These are phyloP conservation scores for Aspergillus ochraceus DNA, from an alignment of 2,329 filamentous ascomycete genomes.

Conservation along the genomic window DNA sequence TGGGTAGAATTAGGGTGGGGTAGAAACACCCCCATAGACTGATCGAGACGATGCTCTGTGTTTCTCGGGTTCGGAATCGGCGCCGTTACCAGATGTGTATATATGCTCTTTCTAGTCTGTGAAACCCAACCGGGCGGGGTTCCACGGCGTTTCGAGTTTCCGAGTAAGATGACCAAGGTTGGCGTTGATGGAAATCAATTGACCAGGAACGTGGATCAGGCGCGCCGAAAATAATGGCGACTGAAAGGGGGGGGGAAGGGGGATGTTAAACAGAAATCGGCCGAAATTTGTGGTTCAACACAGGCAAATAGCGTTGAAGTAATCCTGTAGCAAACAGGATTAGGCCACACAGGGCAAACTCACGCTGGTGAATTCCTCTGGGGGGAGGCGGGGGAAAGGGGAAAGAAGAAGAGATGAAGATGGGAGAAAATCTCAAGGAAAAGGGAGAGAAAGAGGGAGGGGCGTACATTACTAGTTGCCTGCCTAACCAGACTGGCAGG, in stretches of 20 bases:
- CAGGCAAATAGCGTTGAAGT: too few relatives aligned
- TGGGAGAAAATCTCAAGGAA: neutral
- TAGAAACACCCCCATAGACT: neutral
- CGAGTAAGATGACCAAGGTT: too few relatives aligned
- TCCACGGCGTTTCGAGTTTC: neutral
- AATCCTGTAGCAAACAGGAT: too few relatives aligned
- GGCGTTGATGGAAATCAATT: too few relatives aligned
- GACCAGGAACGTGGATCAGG: neutral
- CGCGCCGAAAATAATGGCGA: neutral
- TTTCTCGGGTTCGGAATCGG: neutral
- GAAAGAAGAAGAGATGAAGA: neutral
- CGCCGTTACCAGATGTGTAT: neutral
- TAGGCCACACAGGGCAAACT: too few relatives aligned
- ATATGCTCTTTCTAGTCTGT: neutral
- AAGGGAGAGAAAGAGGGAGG: slow-evolving; percentile 3
- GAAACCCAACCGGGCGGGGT: neutral
- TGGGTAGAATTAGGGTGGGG: neutral
- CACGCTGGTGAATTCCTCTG: too few relatives aligned
- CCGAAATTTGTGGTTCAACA: too few relatives aligned
- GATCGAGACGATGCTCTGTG: neutral
- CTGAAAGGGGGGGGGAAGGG: too few relatives aligned
- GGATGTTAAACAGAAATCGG: too few relatives aligned
- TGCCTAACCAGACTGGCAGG: slow-evolving; percentile 9
- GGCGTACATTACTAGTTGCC: slow-evolving; percentile 10
- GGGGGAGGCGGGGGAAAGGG: neutral